Evolutionary conservation across 1,139 yeast species (phyloP).

Genomic region (Kodamaea derodonti): DNA sequence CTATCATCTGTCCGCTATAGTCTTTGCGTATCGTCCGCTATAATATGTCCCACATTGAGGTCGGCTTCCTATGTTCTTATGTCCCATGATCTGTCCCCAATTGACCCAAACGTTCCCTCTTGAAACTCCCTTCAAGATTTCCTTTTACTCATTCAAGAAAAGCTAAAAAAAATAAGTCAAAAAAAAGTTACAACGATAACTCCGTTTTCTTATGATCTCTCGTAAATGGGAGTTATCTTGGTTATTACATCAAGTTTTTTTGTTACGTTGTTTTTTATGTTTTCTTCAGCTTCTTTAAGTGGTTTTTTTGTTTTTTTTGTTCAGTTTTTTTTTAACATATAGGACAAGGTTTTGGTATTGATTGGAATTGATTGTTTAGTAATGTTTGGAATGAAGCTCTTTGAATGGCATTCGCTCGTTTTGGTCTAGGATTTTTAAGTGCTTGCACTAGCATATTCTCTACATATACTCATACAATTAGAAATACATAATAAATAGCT

Average conservation of each 20-base stretch:
- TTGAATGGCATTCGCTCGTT: constrained; percentile 9
- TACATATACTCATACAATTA: not conserved
- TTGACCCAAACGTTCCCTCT: not conserved
- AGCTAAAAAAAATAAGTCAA: constrained; percentile 2
- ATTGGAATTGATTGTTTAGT: not conserved
- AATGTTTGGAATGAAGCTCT: constrained; percentile 3
- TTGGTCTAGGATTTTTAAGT: constrained; percentile 14
- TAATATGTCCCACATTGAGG: not conserved
- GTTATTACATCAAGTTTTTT: constrained; percentile 1
- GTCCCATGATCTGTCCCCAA: not conserved
- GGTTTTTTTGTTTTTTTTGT: constrained; percentile 6
- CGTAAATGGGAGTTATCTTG: not conserved
- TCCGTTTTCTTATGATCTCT: not conserved
- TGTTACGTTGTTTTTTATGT: constrained; percentile 2
- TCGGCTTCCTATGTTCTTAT: not conserved
- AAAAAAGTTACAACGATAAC: not conserved
- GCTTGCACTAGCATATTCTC: constrained; percentile 4
- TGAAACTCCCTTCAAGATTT: not conserved
- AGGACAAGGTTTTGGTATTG: not conserved
- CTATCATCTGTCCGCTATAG: too few species aligned
- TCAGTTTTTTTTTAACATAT: constrained; percentile 4
- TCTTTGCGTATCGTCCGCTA: too few species aligned
- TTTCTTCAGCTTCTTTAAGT: constrained; percentile 1
- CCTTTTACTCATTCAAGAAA: not conserved
- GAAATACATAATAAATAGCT: constrained; percentile 1